Percentiles rank a stretch among this genome's conserved stretches.
Evolutionary conservation across 2,329 filamentous ascomycete species (phyloP).

Genomic region (Botrytis fabae): DNA sequence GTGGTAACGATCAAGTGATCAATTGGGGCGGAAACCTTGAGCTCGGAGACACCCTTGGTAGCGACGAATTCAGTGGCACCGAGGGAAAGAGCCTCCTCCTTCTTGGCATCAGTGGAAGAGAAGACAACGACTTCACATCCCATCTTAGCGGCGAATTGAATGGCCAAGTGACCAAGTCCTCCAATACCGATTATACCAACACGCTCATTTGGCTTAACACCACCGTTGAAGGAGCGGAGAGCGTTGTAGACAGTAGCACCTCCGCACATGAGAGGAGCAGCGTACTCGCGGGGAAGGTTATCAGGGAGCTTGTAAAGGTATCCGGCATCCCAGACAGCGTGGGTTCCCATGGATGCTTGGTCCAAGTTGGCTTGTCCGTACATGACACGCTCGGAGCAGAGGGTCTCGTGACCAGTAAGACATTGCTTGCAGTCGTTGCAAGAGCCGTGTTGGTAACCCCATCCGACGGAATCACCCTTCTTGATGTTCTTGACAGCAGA

Average conservation of each 20-base stretch:
- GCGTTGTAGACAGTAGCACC: conserved; percentile 47
- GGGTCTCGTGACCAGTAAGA: conserved; percentile 47
- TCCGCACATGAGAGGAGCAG: conserved; percentile 50
- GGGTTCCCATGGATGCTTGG: conserved; percentile 49
- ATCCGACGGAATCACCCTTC: conserved; percentile 50
- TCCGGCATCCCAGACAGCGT: conserved; percentile 44
- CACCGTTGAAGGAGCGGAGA: conserved; percentile 41
- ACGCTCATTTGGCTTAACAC: conserved; percentile 37
- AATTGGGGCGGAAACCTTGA: conserved; percentile 38
- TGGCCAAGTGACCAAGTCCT: conserved; percentile 62
- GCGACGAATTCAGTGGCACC: conserved; percentile 63
- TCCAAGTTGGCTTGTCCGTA: conserved; percentile 48
- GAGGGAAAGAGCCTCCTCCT: conserved; percentile 58
- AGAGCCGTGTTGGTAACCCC: conserved; percentile 46
- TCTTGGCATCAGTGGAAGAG: conserved; percentile 60
- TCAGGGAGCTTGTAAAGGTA: conserved; percentile 46
- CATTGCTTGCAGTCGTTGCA: conserved; percentile 50
- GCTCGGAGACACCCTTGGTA: conserved; percentile 44
- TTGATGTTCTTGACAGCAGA: conserved; percentile 44
- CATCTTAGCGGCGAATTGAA: conserved; percentile 64
- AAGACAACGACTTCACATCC: conserved; percentile 61
- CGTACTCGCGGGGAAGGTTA: conserved; percentile 43
- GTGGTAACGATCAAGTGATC: conserved; percentile 40
- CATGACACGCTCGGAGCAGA: conserved; percentile 45
- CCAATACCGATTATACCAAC: conserved; percentile 55